Evolutionary conservation across 495 filamentous ascomycete genomes (phyloP), one percentile per base, ranked within the genome.

Genomic region (Cryomyces minteri): DNA sequence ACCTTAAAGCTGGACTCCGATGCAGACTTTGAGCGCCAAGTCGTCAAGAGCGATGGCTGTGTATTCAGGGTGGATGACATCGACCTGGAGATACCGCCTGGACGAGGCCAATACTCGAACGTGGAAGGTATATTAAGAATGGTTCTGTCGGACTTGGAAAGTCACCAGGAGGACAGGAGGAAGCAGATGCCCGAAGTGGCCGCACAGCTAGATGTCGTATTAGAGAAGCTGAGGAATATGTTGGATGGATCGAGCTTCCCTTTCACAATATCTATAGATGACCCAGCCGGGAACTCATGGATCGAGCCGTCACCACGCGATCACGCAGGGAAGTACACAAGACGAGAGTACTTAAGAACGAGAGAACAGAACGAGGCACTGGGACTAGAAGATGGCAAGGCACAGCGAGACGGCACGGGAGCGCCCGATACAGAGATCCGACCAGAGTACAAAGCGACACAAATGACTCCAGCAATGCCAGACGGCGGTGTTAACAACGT

Each of bases 251-350:
- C 75, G 6, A 71, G 67, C 2, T 88, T 88, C 56, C 90, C 92
- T n/a, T 94, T 96, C 67, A 76, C 80, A 5, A 63, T 96, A 32
- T 74, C 72, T 8, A 59, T 94, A 32, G 84, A 99, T 58, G 90
- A 99, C 54, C 82, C 82, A 2, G 82, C 87, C 4, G 90, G 90
- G n/a, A 99, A 99, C 68, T 92, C 84, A 4, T 96, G 83, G 74
- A 92, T 99, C 54, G 85, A 93, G 42, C 90, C 90, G 31, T 80
- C 82, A 49, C 71, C 79, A 46, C 64, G 72, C 54, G 76, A 82
- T 5, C 64, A 61, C 32, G 64, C 58, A 43, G 79, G 76, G 41
- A 95, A 94, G 61, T 95, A 87, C 74, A 68, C 67, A 29, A 80
- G 83, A 51, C 69, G 67, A 37, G 80, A 94, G 56, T 99, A 93